Evolutionary conservation across 768 basidiomycete genomes (phyloP).

Genomic region (Pisolithus sp.): DNA sequence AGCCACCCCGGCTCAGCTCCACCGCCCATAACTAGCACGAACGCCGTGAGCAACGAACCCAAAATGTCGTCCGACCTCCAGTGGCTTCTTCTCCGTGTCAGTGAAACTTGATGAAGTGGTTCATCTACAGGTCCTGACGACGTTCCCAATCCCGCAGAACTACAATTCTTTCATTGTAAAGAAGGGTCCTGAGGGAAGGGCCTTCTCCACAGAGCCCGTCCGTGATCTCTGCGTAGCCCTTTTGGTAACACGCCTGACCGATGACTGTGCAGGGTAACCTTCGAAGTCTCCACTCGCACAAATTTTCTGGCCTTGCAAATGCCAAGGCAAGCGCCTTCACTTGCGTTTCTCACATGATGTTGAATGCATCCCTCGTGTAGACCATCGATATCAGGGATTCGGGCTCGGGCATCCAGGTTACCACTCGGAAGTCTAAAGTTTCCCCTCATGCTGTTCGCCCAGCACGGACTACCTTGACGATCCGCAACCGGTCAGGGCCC

Average conservation of each 20-base stretch:
- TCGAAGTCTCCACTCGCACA: constrained; percentile 83
- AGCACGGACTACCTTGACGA: constrained; percentile 41
- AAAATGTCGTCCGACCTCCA: constrained; percentile 87
- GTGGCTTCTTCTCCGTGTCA: constrained; percentile 87
- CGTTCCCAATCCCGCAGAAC: constrained; percentile 39
- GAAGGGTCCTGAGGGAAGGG: constrained; percentile 60
- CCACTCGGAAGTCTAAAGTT: constrained; percentile 59
- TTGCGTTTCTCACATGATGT: not conserved
- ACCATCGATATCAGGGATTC: constrained; percentile 59
- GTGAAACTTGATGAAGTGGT: constrained; percentile 23
- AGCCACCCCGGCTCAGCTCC: constrained; percentile 24
- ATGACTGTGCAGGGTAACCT: constrained; percentile 63
- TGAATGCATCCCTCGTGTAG: constrained; percentile 31
- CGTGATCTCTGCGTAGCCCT: constrained; percentile 21
- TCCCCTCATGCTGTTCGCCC: constrained; percentile 44
- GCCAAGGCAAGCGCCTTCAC: constrained; percentile 47
- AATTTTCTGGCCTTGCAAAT: constrained; percentile 88
- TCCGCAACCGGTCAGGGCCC: constrained; percentile 64
- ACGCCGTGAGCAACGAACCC: constrained; percentile 3
- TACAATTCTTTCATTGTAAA: constrained; percentile 85
- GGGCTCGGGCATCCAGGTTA: constrained; percentile 50
- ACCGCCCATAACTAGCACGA: constrained; percentile 10
- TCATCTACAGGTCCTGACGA: not conserved
- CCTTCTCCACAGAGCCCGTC: constrained; percentile 83
- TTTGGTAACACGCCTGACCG: not conserved